Evolutionary conservation across 2,329 filamentous ascomycete species (phyloP).

Genomic region (Orbilia brochopaga): DNA sequence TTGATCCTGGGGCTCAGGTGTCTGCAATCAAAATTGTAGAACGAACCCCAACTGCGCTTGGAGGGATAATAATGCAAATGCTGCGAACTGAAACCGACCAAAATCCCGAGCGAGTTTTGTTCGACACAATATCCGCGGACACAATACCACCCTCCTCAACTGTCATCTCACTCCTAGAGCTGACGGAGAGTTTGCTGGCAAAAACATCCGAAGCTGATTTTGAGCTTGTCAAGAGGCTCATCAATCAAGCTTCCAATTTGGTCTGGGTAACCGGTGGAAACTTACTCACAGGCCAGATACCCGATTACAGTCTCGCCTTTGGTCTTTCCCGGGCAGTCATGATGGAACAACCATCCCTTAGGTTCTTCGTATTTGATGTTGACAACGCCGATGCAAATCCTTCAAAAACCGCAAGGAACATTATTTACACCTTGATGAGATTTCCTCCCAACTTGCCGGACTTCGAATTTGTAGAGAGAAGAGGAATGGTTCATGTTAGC

Average conservation of each 20-base stretch:
- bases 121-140: constrained; percentile 8
- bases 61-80: not conserved
- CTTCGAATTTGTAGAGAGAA: constrained; percentile 55
- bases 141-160: constrained; percentile 19
- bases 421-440: constrained; percentile 30
- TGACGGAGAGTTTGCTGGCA: constrained; percentile 29
- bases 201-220: constrained; percentile 36
- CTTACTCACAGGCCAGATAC: constrained; percentile 34
- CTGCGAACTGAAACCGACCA: not conserved
- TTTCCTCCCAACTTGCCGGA: constrained; percentile 49
- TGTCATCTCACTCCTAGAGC: constrained; percentile 43
- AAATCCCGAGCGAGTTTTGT: constrained; percentile 9
- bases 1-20: not conserved
- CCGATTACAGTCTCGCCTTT: constrained; percentile 51
- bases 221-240: constrained; percentile 36
- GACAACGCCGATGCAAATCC: constrained; percentile 34
- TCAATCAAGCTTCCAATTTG: constrained; percentile 37
- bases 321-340: constrained; percentile 52
- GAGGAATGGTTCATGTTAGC: constrained; percentile 56
- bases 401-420: constrained; percentile 16
- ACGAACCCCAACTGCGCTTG: constrained; percentile 1
- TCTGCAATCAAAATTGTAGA: constrained; percentile 7
- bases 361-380: constrained; percentile 52
- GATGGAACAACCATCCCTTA: constrained; percentile 54
- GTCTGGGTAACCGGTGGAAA: constrained; percentile 52